A percentile compares a stretch with the other conserved stretches of the same genome.
Evolutionary conservation across 371 early-diverging fungal genomes (phyloP).

Genomic region (Rozella allomycis): DNA sequence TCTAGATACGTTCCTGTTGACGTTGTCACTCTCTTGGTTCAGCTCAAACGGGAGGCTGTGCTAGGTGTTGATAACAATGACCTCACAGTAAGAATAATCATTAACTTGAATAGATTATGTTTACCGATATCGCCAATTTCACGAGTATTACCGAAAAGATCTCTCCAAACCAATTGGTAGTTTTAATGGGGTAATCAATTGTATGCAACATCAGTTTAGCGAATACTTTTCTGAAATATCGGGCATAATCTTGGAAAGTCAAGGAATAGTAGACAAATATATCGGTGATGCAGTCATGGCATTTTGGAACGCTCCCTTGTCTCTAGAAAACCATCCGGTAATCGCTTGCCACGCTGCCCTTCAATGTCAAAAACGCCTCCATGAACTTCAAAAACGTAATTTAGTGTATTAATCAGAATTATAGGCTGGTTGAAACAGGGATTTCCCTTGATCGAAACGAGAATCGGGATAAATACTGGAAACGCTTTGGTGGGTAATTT

Average conservation of each 20-base stretch:
- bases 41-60: conserved; percentile 1
- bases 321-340: background rate
- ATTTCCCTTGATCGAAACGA: background rate
- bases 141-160: background rate
- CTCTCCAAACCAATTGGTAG: background rate
- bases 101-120: too few relatives aligned
- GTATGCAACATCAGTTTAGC: too few relatives aligned
- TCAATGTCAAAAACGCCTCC: background rate
- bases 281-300: background rate
- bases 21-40: background rate
- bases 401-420: too few relatives aligned
- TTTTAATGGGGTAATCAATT: too few relatives aligned
- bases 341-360: background rate
- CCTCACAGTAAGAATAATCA: conserved; percentile 1
- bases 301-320: conserved; percentile 1
- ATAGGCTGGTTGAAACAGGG: background rate
- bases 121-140: background rate
- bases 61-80: background rate
- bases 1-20: background rate
- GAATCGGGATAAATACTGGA: background rate
- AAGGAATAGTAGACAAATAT: background rate
- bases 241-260: background rate
- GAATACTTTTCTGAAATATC: background rate
- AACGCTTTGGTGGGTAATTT: background rate
- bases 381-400: too few relatives aligned